Evolutionary conservation across 768 basidiomycete genomes (phyloP).

Genomic region (Guyanaporus albipodus): DNA sequence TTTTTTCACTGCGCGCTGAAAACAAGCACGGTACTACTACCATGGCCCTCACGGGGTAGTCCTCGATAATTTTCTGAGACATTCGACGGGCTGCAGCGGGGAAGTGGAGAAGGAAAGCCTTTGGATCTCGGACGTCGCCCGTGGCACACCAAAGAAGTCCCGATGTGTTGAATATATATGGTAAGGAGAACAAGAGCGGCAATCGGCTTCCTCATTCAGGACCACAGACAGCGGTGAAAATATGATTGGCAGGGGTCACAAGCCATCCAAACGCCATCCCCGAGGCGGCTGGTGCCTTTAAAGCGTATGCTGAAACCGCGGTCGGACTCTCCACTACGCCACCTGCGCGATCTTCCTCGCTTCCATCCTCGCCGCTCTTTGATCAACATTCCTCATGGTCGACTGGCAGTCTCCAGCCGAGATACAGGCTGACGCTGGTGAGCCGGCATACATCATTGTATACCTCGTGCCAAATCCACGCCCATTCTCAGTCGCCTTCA

Average conservation of each 20-base stretch:
- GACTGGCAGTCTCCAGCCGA: constrained; percentile 52
- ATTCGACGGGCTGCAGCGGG: not conserved
- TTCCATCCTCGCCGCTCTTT: constrained; percentile 1
- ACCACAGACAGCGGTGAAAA: not conserved
- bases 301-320: constrained; percentile 2
- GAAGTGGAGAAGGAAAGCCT: not conserved
- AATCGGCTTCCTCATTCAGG: constrained; percentile 3
- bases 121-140: not conserved
- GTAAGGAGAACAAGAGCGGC: constrained; percentile 4
- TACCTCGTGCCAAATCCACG: constrained; percentile 10
- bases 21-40: no score
- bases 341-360: not conserved
- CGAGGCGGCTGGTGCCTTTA: constrained; percentile 12
- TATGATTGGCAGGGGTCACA: constrained; percentile 2
- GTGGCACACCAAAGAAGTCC: constrained; percentile 15
- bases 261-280: constrained; percentile 21
- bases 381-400: constrained; percentile 39
- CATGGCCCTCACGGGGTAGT: no score
- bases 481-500: constrained; percentile 28
- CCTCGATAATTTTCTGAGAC: not conserved
- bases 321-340: no score
- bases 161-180: constrained; percentile 9
- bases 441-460: not conserved
- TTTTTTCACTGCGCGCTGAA: no score
- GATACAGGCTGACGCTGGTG: constrained; percentile 47